A percentile compares a stretch with the other conserved stretches of the same genome.
These are phyloP conservation scores for Ormosia emarginata DNA, from an alignment of 306 rosid species.

Conservation along the genomic window DNA sequence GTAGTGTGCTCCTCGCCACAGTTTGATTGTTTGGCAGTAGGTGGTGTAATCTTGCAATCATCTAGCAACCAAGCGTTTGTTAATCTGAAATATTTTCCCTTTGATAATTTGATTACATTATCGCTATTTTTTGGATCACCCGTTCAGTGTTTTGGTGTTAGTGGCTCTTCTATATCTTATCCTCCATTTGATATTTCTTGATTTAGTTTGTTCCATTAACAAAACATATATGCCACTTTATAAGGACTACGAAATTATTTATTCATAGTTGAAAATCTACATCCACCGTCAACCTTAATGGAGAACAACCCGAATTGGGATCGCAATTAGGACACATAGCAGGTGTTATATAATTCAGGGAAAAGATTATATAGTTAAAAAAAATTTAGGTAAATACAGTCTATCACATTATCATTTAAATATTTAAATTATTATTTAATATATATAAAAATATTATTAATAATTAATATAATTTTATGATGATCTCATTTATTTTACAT, in stretches of 20 bases:
- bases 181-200: background rate
- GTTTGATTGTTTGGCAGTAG: background rate
- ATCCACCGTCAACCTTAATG: background rate
- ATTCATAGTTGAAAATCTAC: background rate
- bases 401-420: too few relatives aligned
- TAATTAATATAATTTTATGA: too few relatives aligned
- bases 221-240: background rate
- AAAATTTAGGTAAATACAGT: too few relatives aligned
- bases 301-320: background rate
- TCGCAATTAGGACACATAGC: background rate
- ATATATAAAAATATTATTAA: too few relatives aligned
- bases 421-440: too few relatives aligned
- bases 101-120: background rate
- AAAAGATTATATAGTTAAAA: too few relatives aligned
- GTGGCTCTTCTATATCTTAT: background rate
- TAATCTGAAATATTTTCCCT: too few relatives aligned
- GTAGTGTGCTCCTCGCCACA: background rate
- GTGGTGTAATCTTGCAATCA: constrained; percentile 2
- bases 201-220: background rate
- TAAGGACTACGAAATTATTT: background rate
- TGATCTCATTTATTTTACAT: too few relatives aligned
- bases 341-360: too few relatives aligned
- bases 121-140: background rate
- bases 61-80: constrained; percentile 22
- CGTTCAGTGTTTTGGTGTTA: background rate